Conservation (phyloP, 139 green algal species). For the Tetradesmus obliquus region DNA sequence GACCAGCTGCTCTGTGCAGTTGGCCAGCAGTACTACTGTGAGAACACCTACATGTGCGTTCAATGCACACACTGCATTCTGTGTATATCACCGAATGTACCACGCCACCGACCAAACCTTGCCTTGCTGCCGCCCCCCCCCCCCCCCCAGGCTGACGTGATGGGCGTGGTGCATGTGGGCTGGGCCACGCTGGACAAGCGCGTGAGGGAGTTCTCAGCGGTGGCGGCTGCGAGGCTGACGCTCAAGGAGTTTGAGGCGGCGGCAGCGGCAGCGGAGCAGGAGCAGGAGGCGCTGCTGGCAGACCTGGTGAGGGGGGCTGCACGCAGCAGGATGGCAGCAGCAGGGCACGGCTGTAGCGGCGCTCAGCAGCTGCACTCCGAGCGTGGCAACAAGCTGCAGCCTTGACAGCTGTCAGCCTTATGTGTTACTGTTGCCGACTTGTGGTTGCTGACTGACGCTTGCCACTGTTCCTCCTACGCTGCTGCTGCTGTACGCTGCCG, state of each 20-base stretch:
- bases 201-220: conserved; percentile 88
- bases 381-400: not conserved
- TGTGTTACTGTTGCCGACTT: not conserved
- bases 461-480: not conserved
- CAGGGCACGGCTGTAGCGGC: not conserved
- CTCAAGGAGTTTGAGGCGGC: conserved; percentile 70
- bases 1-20: not conserved
- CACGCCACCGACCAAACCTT: not conserved
- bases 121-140: not conserved
- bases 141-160: conserved; percentile 54
- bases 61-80: not conserved
- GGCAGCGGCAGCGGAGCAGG: not conserved
- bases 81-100: not conserved
- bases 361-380: not conserved
- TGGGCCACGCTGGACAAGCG: conserved; percentile 90
- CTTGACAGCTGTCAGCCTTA: not conserved
- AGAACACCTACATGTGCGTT: not conserved
- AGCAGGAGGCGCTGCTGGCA: conserved; percentile 28
- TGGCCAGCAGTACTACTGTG: not conserved
- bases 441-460: no score
- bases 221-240: conserved; percentile 68
- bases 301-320: not conserved
- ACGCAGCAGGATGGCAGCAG: not conserved
- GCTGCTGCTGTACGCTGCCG: not conserved
- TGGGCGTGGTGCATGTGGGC: conserved; percentile 90